phyloP scores from a whole-genome alignment of 192 early-diverging fungal genomes.

The Backusella luteola region DNA sequence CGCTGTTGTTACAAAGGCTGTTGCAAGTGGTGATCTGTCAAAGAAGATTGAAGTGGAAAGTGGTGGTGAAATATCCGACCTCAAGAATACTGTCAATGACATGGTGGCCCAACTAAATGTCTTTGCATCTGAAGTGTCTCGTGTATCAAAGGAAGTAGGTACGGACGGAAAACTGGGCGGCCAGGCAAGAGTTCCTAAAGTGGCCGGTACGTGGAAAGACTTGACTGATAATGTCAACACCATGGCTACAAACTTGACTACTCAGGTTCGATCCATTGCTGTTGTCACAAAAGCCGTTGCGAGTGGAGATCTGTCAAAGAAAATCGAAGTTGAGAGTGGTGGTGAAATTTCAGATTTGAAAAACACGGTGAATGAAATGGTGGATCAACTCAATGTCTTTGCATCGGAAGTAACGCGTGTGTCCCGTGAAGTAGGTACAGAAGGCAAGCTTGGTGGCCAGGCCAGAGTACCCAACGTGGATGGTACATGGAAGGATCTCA shows the following conservation, averaged over 20 bases:
- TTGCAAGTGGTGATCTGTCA: slow-evolving; percentile 47
- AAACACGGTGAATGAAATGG: slow-evolving; percentile 83
- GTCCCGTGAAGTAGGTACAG: slow-evolving; percentile 59
- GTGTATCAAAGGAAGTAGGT: slow-evolving; percentile 64
- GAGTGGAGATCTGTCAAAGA: slow-evolving; percentile 52
- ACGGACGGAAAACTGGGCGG: slow-evolving; percentile 76
- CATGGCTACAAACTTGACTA: slow-evolving; percentile 60
- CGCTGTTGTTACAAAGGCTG: slow-evolving; percentile 47
- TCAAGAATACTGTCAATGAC: slow-evolving; percentile 58
- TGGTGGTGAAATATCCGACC: slow-evolving; percentile 51
- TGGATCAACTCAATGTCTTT: slow-evolving; percentile 53
- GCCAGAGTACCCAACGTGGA: slow-evolving; percentile 52
- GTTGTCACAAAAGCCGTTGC: slow-evolving; percentile 57
- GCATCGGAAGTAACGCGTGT: slow-evolving; percentile 63
- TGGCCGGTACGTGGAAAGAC: slow-evolving; percentile 76
- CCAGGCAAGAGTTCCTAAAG: slow-evolving; percentile 67
- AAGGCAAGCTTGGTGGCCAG: slow-evolving; percentile 59
- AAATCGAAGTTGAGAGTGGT: slow-evolving; percentile 60
- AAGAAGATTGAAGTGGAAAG: slow-evolving; percentile 47
- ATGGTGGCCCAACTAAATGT: slow-evolving; percentile 57
- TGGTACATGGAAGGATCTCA: slow-evolving; percentile 65
- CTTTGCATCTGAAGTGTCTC: slow-evolving; percentile 61
- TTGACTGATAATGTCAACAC: slow-evolving; percentile 66
- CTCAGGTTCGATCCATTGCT: slow-evolving; percentile 68
- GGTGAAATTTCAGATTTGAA: slow-evolving; percentile 73